A percentile compares a stretch with the other conserved stretches of the same genome.
Evolutionary conservation across 1,284 basidiomycete genomes (phyloP).

Genomic region (Pascua sp.): DNA sequence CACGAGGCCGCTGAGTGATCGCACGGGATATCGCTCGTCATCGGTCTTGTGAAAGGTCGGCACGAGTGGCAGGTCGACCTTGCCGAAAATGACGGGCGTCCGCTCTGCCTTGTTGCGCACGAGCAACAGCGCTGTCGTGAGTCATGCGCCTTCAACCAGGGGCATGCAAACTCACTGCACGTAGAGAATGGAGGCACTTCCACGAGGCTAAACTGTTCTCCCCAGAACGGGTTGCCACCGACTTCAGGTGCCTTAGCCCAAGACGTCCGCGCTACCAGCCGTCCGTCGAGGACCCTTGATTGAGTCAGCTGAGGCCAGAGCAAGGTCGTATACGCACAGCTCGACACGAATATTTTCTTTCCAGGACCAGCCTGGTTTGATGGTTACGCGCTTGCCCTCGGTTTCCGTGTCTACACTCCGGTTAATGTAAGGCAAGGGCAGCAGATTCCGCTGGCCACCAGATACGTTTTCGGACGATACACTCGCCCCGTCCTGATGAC

Average conservation of each 20-base stretch:
- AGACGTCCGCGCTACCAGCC: conserved; percentile 23
- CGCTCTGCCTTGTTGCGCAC: conserved; percentile 10
- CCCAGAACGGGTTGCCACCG: conserved; percentile 28
- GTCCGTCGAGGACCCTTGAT: conserved; percentile 20
- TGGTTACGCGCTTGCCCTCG: not conserved
- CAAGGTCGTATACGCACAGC: conserved; percentile 17
- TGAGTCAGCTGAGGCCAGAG: not conserved
- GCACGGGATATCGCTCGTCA: conserved; percentile 33
- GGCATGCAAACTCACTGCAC: conserved; percentile 21
- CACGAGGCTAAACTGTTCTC: conserved; percentile 22
- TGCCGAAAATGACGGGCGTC: conserved; percentile 18
- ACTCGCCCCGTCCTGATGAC: conserved; percentile 4
- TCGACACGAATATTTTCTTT: conserved; percentile 24
- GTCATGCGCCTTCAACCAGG: not conserved
- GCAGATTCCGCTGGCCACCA: not conserved
- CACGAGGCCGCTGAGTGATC: conserved; percentile 15
- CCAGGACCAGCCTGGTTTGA: conserved; percentile 21
- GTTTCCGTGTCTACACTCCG: not conserved
- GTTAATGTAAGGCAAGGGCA: not conserved
- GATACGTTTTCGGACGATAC: not conserved
- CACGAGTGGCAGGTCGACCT: conserved; percentile 25
- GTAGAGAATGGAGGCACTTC: conserved; percentile 20
- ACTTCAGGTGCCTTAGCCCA: conserved; percentile 24
- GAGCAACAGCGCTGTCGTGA: conserved; percentile 4
- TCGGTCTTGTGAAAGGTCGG: conserved; percentile 17